Percentiles rank a stretch among this genome's conserved stretches.
These are phyloP conservation scores for Calonectria fujianensis DNA, from an alignment of 2,329 filamentous ascomycete species.

Conservation along the genomic window DNA sequence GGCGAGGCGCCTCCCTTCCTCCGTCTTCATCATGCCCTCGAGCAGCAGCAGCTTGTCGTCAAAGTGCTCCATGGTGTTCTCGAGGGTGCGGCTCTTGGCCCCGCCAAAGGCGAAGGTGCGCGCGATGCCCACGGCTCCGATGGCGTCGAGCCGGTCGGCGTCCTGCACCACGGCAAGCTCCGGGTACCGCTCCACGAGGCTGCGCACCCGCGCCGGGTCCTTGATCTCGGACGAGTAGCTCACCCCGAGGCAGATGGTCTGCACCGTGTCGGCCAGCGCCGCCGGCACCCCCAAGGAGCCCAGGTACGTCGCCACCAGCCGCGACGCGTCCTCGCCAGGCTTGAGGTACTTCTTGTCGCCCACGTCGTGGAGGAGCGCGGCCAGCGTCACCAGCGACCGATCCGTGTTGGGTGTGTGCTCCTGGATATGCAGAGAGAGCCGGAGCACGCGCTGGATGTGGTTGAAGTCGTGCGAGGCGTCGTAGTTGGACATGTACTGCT, in stretches of 20 bases:
- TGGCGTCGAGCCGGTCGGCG: constrained; percentile 92
- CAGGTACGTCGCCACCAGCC: constrained; percentile 74
- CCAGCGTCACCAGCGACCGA: constrained; percentile 76
- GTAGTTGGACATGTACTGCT: constrained; percentile 83
- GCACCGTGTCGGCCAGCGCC: constrained; percentile 78
- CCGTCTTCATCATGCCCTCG: constrained; percentile 79
- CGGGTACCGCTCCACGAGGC: constrained; percentile 79
- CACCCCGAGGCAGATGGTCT: constrained; percentile 84
- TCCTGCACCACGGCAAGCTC: constrained; percentile 87
- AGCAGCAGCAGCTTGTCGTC: constrained; percentile 83
- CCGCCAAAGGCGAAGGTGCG: constrained; percentile 80
- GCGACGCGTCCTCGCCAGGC: constrained; percentile 73
- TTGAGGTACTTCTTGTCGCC: constrained; percentile 88
- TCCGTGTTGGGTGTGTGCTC: constrained; percentile 64
- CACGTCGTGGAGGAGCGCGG: constrained; percentile 89
- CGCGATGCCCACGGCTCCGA: constrained; percentile 90
- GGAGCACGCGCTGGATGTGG: constrained; percentile 87
- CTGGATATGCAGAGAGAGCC: constrained; percentile 81
- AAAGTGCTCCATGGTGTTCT: constrained; percentile 83
- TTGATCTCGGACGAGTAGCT: constrained; percentile 85
- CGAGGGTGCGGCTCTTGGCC: constrained; percentile 75
- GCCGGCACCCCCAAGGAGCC: constrained; percentile 72
- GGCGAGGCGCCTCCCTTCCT: constrained; percentile 71
- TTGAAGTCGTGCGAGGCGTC: constrained; percentile 92
- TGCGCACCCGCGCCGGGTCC: constrained; percentile 75